Conservation (phyloP, 1,139 yeast genomes). For the Yamadazyma epiphylla region DNA sequence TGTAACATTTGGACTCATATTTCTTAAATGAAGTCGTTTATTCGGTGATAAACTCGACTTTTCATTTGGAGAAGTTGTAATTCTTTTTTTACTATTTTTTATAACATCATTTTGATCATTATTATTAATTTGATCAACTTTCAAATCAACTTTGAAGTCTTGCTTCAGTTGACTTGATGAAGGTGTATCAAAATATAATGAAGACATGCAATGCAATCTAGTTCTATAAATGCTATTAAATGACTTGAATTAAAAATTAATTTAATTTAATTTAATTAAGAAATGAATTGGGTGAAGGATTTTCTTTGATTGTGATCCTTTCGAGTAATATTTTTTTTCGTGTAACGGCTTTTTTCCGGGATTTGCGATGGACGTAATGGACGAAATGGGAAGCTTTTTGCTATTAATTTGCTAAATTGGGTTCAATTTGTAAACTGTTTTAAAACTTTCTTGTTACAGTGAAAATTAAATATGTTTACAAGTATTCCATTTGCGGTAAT, state of each 20-base stretch:
- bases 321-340: too few species aligned
- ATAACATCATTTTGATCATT: neutral
- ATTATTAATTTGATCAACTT: too few species aligned
- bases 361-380: too few species aligned
- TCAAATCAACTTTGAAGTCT: neutral
- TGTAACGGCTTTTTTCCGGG: too few species aligned
- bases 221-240: conserved; percentile 1
- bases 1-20: conserved; percentile 42
- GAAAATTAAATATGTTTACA: conserved; percentile 9
- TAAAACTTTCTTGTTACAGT: neutral
- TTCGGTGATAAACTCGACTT: conserved; percentile 19
- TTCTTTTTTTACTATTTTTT: conserved; percentile 2
- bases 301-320: too few species aligned
- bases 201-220: conserved; percentile 1
- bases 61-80: conserved; percentile 3
- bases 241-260: neutral
- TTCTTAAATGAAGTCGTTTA: conserved; percentile 31
- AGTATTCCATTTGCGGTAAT: conserved; percentile 6
- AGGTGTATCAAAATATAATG: conserved; percentile 7
- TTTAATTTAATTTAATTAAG: neutral
- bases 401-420: conserved; percentile 9
- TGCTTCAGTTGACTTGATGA: conserved; percentile 1
- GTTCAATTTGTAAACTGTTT: conserved; percentile 2
- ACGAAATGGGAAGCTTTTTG: too few species aligned
- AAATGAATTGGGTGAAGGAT: neutral